Evolutionary conservation across 2,329 filamentous ascomycete species (phyloP).

Genomic region (Apiospora marii): DNA sequence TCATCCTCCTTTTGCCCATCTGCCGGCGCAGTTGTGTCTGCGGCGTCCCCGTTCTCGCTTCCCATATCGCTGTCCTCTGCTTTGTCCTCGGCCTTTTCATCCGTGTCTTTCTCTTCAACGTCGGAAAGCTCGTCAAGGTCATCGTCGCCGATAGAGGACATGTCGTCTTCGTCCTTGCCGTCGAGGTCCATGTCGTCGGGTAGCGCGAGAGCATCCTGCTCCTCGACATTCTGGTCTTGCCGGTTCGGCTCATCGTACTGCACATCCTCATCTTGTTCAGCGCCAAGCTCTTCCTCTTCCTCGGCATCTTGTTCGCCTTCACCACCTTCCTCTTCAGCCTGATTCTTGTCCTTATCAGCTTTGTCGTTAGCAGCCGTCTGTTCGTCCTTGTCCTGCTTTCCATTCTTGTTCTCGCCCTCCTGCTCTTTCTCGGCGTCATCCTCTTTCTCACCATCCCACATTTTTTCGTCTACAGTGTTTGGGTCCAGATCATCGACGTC

Average conservation of each 20-base stretch:
- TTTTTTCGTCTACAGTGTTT: conserved; percentile 93
- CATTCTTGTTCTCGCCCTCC: conserved; percentile 75
- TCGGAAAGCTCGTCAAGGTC: conserved; percentile 66
- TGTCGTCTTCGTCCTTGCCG: conserved; percentile 64
- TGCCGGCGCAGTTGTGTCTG: conserved; percentile 51
- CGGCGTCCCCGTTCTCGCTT: conserved; percentile 52
- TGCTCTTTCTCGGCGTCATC: conserved; percentile 85
- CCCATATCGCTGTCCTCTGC: conserved; percentile 48
- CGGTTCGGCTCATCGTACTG: conserved; percentile 63
- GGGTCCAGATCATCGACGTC: conserved; percentile 92
- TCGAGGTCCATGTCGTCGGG: conserved; percentile 90
- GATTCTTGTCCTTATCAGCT: conserved; percentile 66
- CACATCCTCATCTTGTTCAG: conserved; percentile 65
- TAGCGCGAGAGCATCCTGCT: conserved; percentile 82
- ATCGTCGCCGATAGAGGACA: conserved; percentile 59
- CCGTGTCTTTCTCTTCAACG: conserved; percentile 51
- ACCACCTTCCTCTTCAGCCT: conserved; percentile 47
- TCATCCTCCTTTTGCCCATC: conserved; percentile 63
- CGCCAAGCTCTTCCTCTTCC: conserved; percentile 67
- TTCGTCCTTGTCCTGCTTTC: conserved; percentile 71
- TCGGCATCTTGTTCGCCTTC: conserved; percentile 56
- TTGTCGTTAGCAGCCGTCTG: conserved; percentile 60
- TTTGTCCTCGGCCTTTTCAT: conserved; percentile 46
- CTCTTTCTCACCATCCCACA: conserved; percentile 91
- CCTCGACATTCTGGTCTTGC: conserved; percentile 78